Evolutionary conservation across 345 rosid species (phyloP), one percentile per base, ranked within the genome.

Genomic region (Jatropha curcas): DNA sequence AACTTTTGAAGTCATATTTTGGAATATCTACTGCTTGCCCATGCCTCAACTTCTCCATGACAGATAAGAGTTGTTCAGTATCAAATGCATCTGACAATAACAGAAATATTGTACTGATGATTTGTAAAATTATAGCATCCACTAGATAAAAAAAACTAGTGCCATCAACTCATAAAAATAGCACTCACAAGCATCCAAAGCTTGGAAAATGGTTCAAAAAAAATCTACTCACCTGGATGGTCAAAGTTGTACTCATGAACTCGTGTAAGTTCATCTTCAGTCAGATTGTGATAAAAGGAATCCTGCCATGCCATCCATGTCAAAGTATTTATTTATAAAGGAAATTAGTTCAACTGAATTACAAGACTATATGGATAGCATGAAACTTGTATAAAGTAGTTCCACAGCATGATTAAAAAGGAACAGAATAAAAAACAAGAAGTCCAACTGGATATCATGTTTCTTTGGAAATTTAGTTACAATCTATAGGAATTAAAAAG

Each of bases 241-340:
- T 95, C 99, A 88, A 92, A 95, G 89, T 95, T 95, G 89, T 93
- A 95, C 70, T 95, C 99, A 77, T 88, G 89, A 80, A 95, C 99
- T 76, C 81, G 83, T 28, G 80, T 69, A 83, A 95, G 92, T 83
- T 95, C 99, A 76, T 90, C 93, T 78, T 89, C 96, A 14, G 87
- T 83, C 79, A 95, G 88, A 85, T 85, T 89, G 82, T 88, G 92
- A 86, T 95, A 95, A 89, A 95, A 95, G n/a, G 99, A 92, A 88
- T 95, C 99, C 99, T 92, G 96, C 82, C 86, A 87, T 81, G 71
- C 69, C 65, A 69, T 80, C 75, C 56, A 76, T 57, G 59, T 68
- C 24, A 74, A 78, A 16, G 58, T 74, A 63, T 24, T 67, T 65
- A 65, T 17, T 48, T 51, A 22, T 56, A 56, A 7, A 27, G 46